phyloP scores from a whole-genome alignment of 306 rosid species.

The Datisca glomerata region DNA sequence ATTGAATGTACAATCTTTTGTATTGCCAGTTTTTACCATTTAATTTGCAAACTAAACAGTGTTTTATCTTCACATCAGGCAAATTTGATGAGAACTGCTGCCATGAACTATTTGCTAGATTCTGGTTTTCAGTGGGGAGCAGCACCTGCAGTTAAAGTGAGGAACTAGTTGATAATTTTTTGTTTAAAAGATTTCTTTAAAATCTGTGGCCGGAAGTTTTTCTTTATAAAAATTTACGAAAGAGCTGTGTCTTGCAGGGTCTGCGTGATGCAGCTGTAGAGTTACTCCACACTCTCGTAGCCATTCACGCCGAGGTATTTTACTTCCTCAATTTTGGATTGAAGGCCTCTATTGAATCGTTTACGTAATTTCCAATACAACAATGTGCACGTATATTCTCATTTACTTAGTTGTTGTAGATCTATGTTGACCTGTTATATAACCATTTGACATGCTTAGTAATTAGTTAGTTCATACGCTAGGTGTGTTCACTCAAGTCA shows the following conservation, averaged over 20 bases:
- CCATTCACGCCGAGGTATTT: conserved; percentile 97
- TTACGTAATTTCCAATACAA: too few relatives aligned
- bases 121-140: conserved; percentile 97
- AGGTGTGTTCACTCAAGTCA: too few relatives aligned
- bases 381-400: too few relatives aligned
- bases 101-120: conserved; percentile 72
- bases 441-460: too few relatives aligned
- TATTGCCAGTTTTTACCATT: too few relatives aligned
- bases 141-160: conserved; percentile 88
- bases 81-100: conserved; percentile 80
- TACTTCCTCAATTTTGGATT: conserved; percentile 9
- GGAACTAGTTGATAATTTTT: conserved; percentile 24
- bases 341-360: too few relatives aligned
- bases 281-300: conserved; percentile 85
- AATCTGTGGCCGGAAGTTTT: not conserved
- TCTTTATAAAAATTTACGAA: not conserved
- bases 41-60: conserved; percentile 1
- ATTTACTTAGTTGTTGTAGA: too few relatives aligned
- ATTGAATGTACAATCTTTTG: too few relatives aligned
- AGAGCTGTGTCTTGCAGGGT: conserved; percentile 47
- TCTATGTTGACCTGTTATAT: too few relatives aligned
- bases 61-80: conserved; percentile 51
- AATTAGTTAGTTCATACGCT: too few relatives aligned
- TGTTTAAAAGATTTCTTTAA: not conserved
- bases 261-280: conserved; percentile 95